Conservation (phyloP, 1,139 yeast species). For the Debaryomyces fabryi region DNA sequence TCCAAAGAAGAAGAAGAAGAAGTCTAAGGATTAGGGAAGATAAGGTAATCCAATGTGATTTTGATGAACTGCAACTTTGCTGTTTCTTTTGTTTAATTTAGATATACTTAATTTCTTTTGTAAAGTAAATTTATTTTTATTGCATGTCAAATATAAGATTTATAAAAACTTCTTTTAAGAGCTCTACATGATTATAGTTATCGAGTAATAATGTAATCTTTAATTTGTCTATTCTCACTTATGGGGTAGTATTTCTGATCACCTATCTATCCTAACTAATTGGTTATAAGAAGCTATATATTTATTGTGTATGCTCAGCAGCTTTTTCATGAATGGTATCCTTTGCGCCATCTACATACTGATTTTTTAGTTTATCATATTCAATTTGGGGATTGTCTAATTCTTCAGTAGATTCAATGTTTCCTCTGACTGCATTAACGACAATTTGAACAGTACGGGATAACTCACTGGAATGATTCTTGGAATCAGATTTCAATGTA, state of each 20-base stretch:
- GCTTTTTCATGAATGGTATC: too few relatives aligned
- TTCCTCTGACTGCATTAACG: conserved; percentile 34
- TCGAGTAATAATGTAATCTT: not conserved
- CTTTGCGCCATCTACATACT: not conserved
- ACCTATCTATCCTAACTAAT: not conserved
- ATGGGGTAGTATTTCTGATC: not conserved
- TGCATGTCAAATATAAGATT: conserved; percentile 18
- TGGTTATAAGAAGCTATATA: not conserved
- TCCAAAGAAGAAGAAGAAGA: conserved; percentile 51
- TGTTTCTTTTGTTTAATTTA: conserved; percentile 8
- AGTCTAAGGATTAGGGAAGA: conserved; percentile 40
- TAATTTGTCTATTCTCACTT: not conserved
- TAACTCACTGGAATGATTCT: conserved; percentile 54
- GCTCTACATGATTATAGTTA: not conserved
- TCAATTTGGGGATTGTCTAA: not conserved
- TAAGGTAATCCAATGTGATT: not conserved
- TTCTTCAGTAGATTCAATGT: conserved; percentile 8
- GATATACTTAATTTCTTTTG: conserved; percentile 12
- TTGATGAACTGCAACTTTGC: conserved; percentile 2
- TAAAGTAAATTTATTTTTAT: conserved; percentile 17
- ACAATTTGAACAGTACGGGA: conserved; percentile 50
- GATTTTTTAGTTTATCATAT: not conserved
- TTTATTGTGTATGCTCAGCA: not conserved
- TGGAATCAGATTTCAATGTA: conserved; percentile 42
- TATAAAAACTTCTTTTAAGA: not conserved